These are phyloP conservation scores for Marasmius fiardii DNA, from an alignment of 1,284 basidiomycete genomes.

Conservation along the genomic window DNA sequence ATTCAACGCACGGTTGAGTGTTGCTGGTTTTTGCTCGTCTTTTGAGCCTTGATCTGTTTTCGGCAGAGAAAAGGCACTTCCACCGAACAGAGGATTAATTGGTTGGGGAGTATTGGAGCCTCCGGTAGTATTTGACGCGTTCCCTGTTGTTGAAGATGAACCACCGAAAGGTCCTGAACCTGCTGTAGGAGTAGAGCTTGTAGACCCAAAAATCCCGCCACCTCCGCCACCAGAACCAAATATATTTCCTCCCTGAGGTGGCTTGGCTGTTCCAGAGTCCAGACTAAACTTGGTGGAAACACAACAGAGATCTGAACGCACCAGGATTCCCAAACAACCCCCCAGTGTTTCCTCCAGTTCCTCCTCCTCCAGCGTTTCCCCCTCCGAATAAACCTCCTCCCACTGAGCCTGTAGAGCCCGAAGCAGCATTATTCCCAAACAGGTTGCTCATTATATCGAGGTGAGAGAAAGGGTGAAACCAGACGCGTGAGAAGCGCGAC, in stretches of 20 bases:
- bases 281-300: background rate
- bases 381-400: conserved; percentile 9
- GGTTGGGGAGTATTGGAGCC: background rate
- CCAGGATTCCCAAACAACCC: conserved; percentile 12
- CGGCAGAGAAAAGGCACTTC: conserved; percentile 21
- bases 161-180: conserved; percentile 10
- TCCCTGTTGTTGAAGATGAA: conserved; percentile 12
- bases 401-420: conserved; percentile 11
- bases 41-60: conserved; percentile 28
- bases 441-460: background rate
- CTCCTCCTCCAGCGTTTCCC: background rate
- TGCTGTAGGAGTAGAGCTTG: conserved; percentile 10
- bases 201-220: too few relatives aligned
- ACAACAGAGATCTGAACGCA: background rate
- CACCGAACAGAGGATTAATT: conserved; percentile 22
- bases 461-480: background rate
- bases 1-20: conserved; percentile 2
- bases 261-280: background rate
- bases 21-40: conserved; percentile 25
- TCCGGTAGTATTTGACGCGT: background rate
- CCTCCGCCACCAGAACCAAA: background rate
- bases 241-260: background rate
- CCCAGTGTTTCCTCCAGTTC: background rate
- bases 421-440: background rate
- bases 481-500: background rate